Evolutionary conservation across 2,329 filamentous ascomycete species (phyloP), one percentile per base, ranked within the genome.

Genomic region (Trichoderma pleuroti): DNA sequence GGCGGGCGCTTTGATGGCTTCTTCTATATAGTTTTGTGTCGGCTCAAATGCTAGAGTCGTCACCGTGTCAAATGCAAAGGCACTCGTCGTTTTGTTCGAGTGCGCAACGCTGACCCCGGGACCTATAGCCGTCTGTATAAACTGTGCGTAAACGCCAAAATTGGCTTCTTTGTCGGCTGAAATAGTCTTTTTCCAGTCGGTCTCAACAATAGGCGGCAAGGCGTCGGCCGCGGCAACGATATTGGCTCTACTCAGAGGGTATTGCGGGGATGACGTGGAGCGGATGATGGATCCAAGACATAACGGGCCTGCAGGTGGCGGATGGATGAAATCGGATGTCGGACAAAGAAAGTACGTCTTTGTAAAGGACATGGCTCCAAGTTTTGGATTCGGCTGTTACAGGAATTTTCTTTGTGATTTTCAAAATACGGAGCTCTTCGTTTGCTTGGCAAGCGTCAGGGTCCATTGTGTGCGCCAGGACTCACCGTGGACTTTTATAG

Each of bases 331-430:
- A 4, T 64, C 42, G 14, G 54, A 68, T 7, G 54, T 68, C 7
- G 64, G 64, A 32, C 54, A 60, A 3, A 68, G 54, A 1, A 68
- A 68, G 46, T 68, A 68, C n/a, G 64, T 68, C 36, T 68, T 68
- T 46, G 16, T 59, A 32, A 64, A 64, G 46, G 28, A 11, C 64
- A 68, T 68, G 36, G 34, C 18, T 39, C 60, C 12, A 36, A 4
- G 61, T 5, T 64, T 8, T 6, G 39, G 26, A 16, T 34, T 18
- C 4, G 2, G 28, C 36, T 36, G 3, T 34, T n/a, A n/a, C n/a
- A n/a, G n/a, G n/a, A n/a, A n/a, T n/a, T n/a, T n/a, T n/a, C n/a
- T n/a, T n/a, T n/a, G n/a, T n/a, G n/a, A n/a, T n/a, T n/a, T n/a
- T n/a, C n/a, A n/a, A n/a, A n/a, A n/a, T n/a, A n/a, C n/a, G n/a